phyloP scores from a whole-genome alignment of 352 stramenopile species.

The Phytophthora pisi region DNA sequence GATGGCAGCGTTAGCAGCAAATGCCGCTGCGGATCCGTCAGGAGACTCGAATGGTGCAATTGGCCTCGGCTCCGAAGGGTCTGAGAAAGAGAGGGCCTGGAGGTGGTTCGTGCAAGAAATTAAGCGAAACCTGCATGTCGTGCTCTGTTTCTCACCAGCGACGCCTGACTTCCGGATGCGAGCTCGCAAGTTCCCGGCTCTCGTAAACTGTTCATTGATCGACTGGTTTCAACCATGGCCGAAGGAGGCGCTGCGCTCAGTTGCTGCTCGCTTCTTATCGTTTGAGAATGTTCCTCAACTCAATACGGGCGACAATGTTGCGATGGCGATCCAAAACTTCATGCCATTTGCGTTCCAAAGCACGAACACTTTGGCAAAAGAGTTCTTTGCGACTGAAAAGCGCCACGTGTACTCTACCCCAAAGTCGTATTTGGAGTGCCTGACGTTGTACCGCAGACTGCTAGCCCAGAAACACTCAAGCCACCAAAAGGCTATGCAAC shows the following conservation, averaged over 20 bases:
- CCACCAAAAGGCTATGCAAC: constrained; percentile 70
- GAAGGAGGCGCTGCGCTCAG: constrained; percentile 89
- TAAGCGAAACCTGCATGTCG: constrained; percentile 93
- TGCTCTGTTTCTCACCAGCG: constrained; percentile 95
- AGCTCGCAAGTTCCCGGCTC: constrained; percentile 92
- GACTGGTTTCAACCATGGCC: constrained; percentile 95
- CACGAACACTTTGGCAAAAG: constrained; percentile 86
- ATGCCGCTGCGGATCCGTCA: constrained; percentile 8
- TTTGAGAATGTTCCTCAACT: constrained; percentile 34
- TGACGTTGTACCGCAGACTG: constrained; percentile 86
- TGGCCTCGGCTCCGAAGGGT: constrained; percentile 26
- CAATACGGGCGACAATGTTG: constrained; percentile 28
- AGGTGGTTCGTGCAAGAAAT: constrained; percentile 93
- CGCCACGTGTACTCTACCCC: constrained; percentile 93
- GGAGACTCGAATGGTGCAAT: constrained; percentile 5
- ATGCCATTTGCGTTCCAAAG: constrained; percentile 93
- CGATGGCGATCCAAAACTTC: constrained; percentile 89
- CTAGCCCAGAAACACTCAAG: constrained; percentile 68
- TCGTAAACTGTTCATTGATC: constrained; percentile 95
- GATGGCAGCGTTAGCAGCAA: constrained; percentile 61
- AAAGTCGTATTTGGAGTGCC: constrained; percentile 93
- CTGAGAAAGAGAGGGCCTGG: constrained; percentile 93
- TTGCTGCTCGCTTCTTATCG: constrained; percentile 85
- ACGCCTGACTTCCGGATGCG: constrained; percentile 88
- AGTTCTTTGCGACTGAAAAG: constrained; percentile 84